Evolutionary conservation across 805 yeast genomes (phyloP).

Genomic region (Hanseniaspora nectarophila): DNA sequence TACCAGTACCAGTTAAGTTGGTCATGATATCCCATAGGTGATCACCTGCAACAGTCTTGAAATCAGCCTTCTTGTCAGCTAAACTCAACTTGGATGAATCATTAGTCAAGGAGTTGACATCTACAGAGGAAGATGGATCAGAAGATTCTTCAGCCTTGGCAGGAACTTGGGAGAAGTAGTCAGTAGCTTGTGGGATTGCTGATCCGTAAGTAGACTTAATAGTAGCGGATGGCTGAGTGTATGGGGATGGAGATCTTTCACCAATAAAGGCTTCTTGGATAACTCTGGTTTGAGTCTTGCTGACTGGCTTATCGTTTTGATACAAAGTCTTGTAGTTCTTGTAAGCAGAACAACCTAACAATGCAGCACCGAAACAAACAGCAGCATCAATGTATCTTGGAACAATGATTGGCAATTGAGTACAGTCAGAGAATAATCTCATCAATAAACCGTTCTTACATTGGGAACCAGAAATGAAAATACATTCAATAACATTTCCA

Average conservation of each 20-base stretch:
- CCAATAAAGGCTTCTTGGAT: constrained; percentile 14
- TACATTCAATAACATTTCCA: constrained; percentile 65
- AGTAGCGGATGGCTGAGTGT: constrained; percentile 72
- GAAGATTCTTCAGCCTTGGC: constrained; percentile 33
- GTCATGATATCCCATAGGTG: constrained; percentile 81
- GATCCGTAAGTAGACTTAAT: constrained; percentile 34
- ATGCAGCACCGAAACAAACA: constrained; percentile 90
- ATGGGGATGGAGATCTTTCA: constrained; percentile 43
- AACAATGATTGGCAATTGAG: constrained; percentile 80
- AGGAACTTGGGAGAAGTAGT: constrained; percentile 23
- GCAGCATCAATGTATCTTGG: constrained; percentile 95
- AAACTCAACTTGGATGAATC: background rate
- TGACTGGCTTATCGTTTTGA: constrained; percentile 13
- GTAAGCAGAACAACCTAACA: constrained; percentile 90
- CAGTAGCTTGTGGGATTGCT: constrained; percentile 29
- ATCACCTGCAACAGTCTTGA: constrained; percentile 36
- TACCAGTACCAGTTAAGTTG: constrained; percentile 70
- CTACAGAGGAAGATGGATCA: too few species aligned
- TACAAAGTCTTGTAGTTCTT: constrained; percentile 37
- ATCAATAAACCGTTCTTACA: constrained; percentile 83
- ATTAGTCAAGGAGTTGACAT: background rate
- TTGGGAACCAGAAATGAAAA: constrained; percentile 93
- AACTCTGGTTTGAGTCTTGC: constrained; percentile 14
- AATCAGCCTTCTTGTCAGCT: background rate
- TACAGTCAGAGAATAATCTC: constrained; percentile 83